Conservation (phyloP, 2,329 filamentous ascomycete genomes). For the Elsinoe arachidis region DNA sequence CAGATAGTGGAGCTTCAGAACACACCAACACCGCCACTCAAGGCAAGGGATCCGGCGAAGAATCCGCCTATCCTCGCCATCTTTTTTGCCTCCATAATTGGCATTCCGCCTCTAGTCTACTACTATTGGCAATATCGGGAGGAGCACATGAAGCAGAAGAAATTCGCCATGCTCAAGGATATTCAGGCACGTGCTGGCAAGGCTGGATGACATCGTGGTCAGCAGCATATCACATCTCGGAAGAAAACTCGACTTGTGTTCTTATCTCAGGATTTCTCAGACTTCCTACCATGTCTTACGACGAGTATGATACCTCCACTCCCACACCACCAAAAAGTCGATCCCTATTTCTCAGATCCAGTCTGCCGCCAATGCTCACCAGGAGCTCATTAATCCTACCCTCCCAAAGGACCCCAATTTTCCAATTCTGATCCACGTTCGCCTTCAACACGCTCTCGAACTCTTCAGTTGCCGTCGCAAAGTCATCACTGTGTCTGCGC, state of each 20-base stretch:
- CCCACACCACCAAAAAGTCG: constrained; percentile 70
- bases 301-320: constrained; percentile 75
- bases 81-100: constrained; percentile 19
- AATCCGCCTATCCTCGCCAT: constrained; percentile 11
- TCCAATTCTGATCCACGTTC: constrained; percentile 77
- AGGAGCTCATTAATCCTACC: constrained; percentile 84
- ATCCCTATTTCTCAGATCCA: constrained; percentile 69
- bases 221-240: not conserved
- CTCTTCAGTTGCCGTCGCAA: constrained; percentile 32
- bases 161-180: constrained; percentile 23
- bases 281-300: constrained; percentile 32
- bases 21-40: not conserved
- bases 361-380: constrained; percentile 78
- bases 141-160: constrained; percentile 27
- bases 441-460: constrained; percentile 85
- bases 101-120: constrained; percentile 22
- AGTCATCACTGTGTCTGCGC: constrained; percentile 18
- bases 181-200: constrained; percentile 18
- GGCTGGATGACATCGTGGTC: not conserved
- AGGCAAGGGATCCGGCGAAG: not conserved
- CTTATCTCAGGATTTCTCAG: not conserved
- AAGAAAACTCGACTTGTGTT: not conserved
- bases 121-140: constrained; percentile 27
- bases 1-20: not conserved
- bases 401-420: constrained; percentile 84